Base-by-base conservation (phyloP, 257 asterid genomes). In the Rubia yunnanensis region DNA sequence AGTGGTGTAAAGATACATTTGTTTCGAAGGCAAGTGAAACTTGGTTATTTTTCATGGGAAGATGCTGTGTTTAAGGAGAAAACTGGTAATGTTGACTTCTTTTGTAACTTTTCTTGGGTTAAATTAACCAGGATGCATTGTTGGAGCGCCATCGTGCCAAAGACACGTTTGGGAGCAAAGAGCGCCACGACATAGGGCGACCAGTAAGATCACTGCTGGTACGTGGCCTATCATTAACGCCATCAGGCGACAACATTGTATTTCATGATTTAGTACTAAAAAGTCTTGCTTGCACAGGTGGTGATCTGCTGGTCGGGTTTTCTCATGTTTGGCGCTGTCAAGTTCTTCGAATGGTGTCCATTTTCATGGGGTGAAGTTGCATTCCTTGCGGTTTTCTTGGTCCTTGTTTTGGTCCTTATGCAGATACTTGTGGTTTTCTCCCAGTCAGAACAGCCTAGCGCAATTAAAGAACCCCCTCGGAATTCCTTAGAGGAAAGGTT, bases 1-100 rank as follows among this genome's bases (percentile, higher is more conserved):
- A 91, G 63, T 91, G 96, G 97, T 91, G 97, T 80, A 86, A 78
- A 79, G 96, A 91, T 66, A 74, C 73, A 65, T 91, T 86, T 66
- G 91, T 91, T 59, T 84, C 80, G 46, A 91, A 91, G 95, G 96
- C 81, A 79, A 38, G 54, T 39, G 22, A 36, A 62, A 52, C 18
- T 38, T 34, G 13, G 22, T 15, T 48, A 28, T 55, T 11, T 31
- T 2, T 23, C 4, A 64, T 38, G 60, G 38, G 9, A 54, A 27
- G 18, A 15, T 50, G 50, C 58, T 67, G n/a, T n/a, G n/a, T n/a
- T n/a, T n/a, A n/a, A n/a, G n/a, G n/a, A n/a, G n/a, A n/a, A n/a
- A n/a, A n/a, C n/a, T n/a, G n/a, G n/a, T n/a, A n/a, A n/a, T n/a
- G n/a, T n/a, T n/a, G n/a, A n/a, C n/a, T 5, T 20, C n/a, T 50